These are phyloP conservation scores for Ochetophila trinervis DNA, from an alignment of 306 rosid genomes.

Conservation along the genomic window DNA sequence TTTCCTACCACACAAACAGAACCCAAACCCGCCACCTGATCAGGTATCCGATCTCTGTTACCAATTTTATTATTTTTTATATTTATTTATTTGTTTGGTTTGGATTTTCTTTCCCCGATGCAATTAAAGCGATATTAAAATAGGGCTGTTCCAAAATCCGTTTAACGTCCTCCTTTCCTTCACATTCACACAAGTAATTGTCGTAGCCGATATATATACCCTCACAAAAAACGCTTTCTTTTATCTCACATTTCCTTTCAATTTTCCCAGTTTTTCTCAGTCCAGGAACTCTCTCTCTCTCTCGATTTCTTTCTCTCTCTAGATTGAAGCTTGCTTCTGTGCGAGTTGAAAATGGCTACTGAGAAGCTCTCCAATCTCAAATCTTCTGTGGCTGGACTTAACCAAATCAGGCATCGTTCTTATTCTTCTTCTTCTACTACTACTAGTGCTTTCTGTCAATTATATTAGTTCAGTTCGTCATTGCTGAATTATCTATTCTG, in stretches of 20 bases:
- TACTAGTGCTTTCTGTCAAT: not conserved
- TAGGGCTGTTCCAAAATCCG: not conserved
- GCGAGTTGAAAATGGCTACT: conserved; percentile 48
- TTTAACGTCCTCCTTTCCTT: not conserved
- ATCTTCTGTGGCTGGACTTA: conserved; percentile 58
- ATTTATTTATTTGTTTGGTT: not conserved
- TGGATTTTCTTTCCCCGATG: not conserved
- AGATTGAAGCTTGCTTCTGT: conserved; percentile 19
- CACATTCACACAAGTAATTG: not conserved
- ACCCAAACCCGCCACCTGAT: no score
- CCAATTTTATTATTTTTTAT: no score
- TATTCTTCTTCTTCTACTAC: not conserved
- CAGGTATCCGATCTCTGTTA: no score
- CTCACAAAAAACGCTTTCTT: not conserved
- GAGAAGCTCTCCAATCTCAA: conserved; percentile 59
- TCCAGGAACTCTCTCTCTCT: not conserved
- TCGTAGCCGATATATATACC: not conserved
- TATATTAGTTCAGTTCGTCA: not conserved
- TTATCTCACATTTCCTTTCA: not conserved
- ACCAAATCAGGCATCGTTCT: conserved; percentile 67
- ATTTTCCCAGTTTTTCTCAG: not conserved
- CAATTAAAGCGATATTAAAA: no score
- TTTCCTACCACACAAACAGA: no score
- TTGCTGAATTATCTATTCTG: not conserved
- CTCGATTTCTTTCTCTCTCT: conserved; percentile 2